A percentile compares a stretch with the other conserved stretches of the same genome.
Evolutionary conservation across 352 stramenopile genomes (phyloP).

Genomic region (Phytopythium sindhum): DNA sequence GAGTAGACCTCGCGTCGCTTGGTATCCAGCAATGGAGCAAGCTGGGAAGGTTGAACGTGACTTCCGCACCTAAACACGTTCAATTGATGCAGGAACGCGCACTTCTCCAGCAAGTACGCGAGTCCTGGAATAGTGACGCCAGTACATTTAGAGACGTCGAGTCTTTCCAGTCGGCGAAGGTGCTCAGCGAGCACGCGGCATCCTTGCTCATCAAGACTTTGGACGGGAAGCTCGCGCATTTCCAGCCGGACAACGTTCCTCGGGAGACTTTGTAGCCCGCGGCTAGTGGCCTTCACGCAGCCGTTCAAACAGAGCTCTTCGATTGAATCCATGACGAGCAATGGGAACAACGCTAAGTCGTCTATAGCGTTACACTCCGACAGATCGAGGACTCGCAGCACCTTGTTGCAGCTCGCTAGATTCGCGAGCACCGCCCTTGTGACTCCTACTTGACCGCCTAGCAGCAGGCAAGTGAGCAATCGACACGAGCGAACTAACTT

Average conservation of each 20-base stretch:
- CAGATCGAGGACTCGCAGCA: constrained; percentile 52
- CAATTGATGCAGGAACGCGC: constrained; percentile 38
- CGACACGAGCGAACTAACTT: constrained; percentile 37
- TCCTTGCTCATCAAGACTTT: constrained; percentile 30
- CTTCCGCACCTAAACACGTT: constrained; percentile 42
- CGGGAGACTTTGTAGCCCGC: constrained; percentile 45
- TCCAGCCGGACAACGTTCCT: constrained; percentile 32
- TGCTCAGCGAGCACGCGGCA: constrained; percentile 25
- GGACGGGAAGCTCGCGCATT: constrained; percentile 19
- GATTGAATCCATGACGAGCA: constrained; percentile 59
- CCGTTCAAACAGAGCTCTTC: constrained; percentile 44
- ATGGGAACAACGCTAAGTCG: constrained; percentile 57
- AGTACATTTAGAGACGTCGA: constrained; percentile 36
- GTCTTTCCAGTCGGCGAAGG: constrained; percentile 31
- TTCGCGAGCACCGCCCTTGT: constrained; percentile 40
- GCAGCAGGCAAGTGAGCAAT: constrained; percentile 23
- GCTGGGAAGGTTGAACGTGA: constrained; percentile 24
- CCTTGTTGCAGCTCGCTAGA: constrained; percentile 53
- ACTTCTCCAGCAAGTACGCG: constrained; percentile 27
- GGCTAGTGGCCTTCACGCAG: constrained; percentile 22
- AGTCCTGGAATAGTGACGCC: constrained; percentile 27
- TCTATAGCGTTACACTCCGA: constrained; percentile 45
- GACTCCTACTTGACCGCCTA: constrained; percentile 35
- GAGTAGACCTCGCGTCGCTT: constrained; percentile 37
- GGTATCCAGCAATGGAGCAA: constrained; percentile 17